Percentiles rank a stretch among this genome's conserved stretches.
Conservation (phyloP, 139 green algal genomes). For the Desmodesmus armatus region DNA sequence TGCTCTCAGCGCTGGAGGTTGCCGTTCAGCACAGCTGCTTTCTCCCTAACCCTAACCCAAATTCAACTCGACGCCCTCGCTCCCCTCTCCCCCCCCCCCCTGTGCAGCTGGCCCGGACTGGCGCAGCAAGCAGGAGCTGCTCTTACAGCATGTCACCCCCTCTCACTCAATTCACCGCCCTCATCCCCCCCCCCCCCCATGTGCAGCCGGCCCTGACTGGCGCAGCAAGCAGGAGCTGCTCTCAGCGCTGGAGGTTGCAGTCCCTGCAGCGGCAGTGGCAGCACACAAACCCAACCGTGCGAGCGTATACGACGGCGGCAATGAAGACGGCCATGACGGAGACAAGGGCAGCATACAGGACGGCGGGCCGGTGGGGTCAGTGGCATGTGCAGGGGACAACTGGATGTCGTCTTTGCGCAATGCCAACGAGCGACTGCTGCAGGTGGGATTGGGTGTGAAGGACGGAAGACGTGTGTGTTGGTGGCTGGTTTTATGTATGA, state of each 20-base stretch:
- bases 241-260: constrained; percentile 16
- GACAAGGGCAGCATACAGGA: constrained; percentile 12
- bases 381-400: background rate
- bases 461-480: too few species aligned
- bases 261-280: constrained; percentile 21
- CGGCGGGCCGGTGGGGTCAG: background rate
- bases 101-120: constrained; percentile 1
- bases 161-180: too few species aligned
- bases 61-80: too few species aligned
- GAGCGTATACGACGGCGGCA: background rate
- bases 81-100: too few species aligned
- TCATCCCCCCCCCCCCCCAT: too few species aligned
- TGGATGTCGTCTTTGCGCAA: constrained; percentile 27
- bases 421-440: constrained; percentile 33
- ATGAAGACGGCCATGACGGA: background rate
- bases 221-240: constrained; percentile 35
- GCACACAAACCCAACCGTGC: background rate
- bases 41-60: too few species aligned
- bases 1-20: constrained; percentile 20
- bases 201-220: constrained; percentile 8
- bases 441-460: too few species aligned
- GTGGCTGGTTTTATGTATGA: too few species aligned
- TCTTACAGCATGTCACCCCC: too few species aligned
- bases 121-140: constrained; percentile 37
- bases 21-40: too few species aligned